These are phyloP conservation scores for Podospora appendiculata DNA, from an alignment of 495 filamentous ascomycete species.

Conservation along the genomic window DNA sequence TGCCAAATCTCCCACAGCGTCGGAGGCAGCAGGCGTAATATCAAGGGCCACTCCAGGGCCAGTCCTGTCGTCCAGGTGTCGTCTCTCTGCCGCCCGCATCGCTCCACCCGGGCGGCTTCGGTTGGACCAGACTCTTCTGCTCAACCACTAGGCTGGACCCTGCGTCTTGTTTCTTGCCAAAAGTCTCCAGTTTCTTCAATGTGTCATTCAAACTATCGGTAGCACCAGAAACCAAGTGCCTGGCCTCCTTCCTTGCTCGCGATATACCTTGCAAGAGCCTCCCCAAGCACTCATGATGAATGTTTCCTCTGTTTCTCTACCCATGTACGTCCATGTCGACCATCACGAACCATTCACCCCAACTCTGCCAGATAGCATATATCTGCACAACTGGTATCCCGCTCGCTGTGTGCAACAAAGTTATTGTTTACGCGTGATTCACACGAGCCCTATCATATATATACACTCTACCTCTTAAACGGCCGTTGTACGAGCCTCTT, in stretches of 20 bases:
- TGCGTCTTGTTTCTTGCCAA: conserved; percentile 4
- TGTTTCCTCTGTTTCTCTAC: background rate
- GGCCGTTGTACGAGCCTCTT: background rate
- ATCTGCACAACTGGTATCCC: too few species aligned
- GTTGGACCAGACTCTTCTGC: conserved; percentile 6
- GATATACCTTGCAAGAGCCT: background rate
- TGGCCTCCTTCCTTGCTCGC: background rate
- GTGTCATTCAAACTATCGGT: background rate
- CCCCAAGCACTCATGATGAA: background rate
- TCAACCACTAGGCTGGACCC: conserved; percentile 5
- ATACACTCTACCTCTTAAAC: too few species aligned
- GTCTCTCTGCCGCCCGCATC: background rate
- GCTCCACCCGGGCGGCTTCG: background rate
- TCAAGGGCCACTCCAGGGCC: background rate
- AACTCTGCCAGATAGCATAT: too few species aligned
- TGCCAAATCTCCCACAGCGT: background rate
- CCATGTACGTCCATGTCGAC: background rate
- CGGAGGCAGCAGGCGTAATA: background rate
- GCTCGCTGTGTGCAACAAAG: too few species aligned
- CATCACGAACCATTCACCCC: too few species aligned
- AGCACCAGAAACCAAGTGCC: background rate
- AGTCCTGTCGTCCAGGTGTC: background rate
- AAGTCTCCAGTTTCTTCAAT: background rate
- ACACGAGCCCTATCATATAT: too few species aligned
- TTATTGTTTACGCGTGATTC: too few species aligned